Evolutionary conservation across 1,284 basidiomycete genomes (phyloP).

Genomic region (Sanghuangporus baumii): DNA sequence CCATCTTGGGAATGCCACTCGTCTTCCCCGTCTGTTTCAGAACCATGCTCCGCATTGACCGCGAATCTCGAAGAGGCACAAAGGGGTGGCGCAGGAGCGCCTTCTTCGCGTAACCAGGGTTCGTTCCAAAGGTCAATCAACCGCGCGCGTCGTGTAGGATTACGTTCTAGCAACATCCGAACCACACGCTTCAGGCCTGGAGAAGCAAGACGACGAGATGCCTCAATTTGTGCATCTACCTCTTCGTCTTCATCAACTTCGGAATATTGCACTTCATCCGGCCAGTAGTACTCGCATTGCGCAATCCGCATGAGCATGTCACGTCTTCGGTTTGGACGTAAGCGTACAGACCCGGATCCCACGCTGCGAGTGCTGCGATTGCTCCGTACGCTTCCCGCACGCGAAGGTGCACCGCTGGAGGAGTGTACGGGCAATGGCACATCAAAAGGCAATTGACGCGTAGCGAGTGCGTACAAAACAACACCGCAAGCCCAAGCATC

Average conservation of each 20-base stretch:
- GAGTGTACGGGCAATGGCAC: slow-evolving; percentile 27
- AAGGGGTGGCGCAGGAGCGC: slow-evolving; percentile 9
- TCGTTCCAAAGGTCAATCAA: slow-evolving; percentile 63
- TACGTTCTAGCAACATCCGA: slow-evolving; percentile 57
- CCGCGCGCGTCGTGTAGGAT: slow-evolving; percentile 55
- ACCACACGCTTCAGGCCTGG: slow-evolving; percentile 53
- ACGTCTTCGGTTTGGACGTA: slow-evolving; percentile 31
- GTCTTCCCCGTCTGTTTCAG: neutral
- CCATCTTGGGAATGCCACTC: slow-evolving; percentile 1
- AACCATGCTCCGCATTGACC: neutral
- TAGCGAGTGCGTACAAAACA: slow-evolving; percentile 73
- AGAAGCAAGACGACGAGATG: slow-evolving; percentile 35
- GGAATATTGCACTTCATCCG: slow-evolving; percentile 29
- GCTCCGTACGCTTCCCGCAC: slow-evolving; percentile 19
- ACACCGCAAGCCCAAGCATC: slow-evolving; percentile 90
- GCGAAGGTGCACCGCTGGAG: slow-evolving; percentile 15
- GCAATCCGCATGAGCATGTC: slow-evolving; percentile 73
- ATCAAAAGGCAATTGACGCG: slow-evolving; percentile 59
- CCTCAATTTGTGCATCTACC: slow-evolving; percentile 21
- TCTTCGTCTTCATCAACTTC: slow-evolving; percentile 11
- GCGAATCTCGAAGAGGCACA: neutral
- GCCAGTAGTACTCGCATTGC: slow-evolving; percentile 73
- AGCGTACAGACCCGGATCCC: neutral
- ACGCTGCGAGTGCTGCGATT: slow-evolving; percentile 2
- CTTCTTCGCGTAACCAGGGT: slow-evolving; percentile 48